Evolutionary conservation across 192 early-diverging fungal species (phyloP).

Genomic region (Entomortierella beljakovae): DNA sequence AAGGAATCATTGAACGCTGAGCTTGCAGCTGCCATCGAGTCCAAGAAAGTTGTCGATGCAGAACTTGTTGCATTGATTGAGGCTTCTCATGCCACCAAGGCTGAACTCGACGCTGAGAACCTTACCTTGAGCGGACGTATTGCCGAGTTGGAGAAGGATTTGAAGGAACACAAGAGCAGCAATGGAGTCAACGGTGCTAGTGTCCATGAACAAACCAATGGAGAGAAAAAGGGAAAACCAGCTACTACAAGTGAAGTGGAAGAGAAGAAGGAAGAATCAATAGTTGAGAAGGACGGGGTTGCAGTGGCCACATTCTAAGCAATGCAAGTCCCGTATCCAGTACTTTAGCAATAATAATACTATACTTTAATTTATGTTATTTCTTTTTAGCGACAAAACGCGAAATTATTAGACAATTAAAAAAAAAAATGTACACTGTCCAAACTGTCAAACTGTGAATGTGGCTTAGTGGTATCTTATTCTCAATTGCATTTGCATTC

Average conservation of each 20-base stretch:
- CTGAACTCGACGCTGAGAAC: constrained; percentile 20
- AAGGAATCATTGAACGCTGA: background rate
- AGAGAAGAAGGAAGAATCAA: background rate
- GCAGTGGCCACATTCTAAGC: constrained; percentile 38
- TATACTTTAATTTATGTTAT: too few species aligned
- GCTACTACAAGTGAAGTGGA: background rate
- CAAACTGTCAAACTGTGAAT: too few species aligned
- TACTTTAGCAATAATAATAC: too few species aligned
- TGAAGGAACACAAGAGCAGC: constrained; percentile 24
- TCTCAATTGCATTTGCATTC: too few species aligned
- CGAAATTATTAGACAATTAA: too few species aligned
- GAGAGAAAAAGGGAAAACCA: constrained; percentile 21
- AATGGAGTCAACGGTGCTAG: background rate
- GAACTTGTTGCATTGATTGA: constrained; percentile 24
- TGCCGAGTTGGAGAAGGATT: constrained; percentile 29
- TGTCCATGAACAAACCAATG: too few species aligned
- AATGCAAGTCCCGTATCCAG: too few species aligned
- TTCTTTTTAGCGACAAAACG: too few species aligned
- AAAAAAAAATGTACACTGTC: too few species aligned
- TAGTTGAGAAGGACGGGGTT: constrained; percentile 45
- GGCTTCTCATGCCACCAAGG: constrained; percentile 11
- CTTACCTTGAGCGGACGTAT: constrained; percentile 15
- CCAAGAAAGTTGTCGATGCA: constrained; percentile 16
- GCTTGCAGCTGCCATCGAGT: constrained; percentile 12
- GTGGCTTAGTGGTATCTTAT: too few species aligned